These are phyloP conservation scores for Candida sp. DNA, from an alignment of 1,139 yeast species.

Conservation along the genomic window DNA sequence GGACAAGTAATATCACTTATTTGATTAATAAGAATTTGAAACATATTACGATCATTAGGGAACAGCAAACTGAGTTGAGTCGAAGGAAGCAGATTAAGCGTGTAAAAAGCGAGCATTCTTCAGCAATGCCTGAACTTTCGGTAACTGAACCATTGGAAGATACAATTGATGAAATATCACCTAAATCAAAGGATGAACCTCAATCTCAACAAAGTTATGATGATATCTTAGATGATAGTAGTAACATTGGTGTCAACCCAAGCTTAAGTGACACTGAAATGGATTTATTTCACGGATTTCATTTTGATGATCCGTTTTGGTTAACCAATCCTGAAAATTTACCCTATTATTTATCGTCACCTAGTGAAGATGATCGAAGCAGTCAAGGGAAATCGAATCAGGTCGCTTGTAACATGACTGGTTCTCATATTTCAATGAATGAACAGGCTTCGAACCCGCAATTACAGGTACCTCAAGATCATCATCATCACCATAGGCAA, in stretches of 20 bases:
- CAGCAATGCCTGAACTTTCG: slow-evolving; percentile 2
- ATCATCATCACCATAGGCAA: background rate
- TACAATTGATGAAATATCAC: slow-evolving; percentile 3
- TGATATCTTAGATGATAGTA: background rate
- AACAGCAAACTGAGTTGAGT: slow-evolving; percentile 14
- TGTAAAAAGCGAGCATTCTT: background rate
- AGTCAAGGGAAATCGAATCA: background rate
- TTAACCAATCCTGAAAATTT: slow-evolving; percentile 38
- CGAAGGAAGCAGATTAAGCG: background rate
- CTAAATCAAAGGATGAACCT: background rate
- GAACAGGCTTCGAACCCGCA: background rate
- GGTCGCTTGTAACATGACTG: background rate
- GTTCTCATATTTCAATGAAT: background rate
- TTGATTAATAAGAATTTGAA: slow-evolving; percentile 30
- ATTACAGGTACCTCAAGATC: background rate
- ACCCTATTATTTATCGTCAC: slow-evolving; percentile 36
- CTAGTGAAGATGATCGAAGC: slow-evolving; percentile 24
- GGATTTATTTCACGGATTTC: slow-evolving; percentile 15
- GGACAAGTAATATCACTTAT: slow-evolving; percentile 36
- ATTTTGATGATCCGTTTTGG: slow-evolving; percentile 43
- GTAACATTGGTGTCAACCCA: background rate
- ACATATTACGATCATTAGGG: slow-evolving; percentile 25
- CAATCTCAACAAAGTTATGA: background rate
- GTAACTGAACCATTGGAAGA: slow-evolving; percentile 10
- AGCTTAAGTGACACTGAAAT: background rate